Evolutionary conservation across 2,329 filamentous ascomycete species (phyloP), one percentile per base, ranked within the genome.

Genomic region (Fusarium ambrosium): DNA sequence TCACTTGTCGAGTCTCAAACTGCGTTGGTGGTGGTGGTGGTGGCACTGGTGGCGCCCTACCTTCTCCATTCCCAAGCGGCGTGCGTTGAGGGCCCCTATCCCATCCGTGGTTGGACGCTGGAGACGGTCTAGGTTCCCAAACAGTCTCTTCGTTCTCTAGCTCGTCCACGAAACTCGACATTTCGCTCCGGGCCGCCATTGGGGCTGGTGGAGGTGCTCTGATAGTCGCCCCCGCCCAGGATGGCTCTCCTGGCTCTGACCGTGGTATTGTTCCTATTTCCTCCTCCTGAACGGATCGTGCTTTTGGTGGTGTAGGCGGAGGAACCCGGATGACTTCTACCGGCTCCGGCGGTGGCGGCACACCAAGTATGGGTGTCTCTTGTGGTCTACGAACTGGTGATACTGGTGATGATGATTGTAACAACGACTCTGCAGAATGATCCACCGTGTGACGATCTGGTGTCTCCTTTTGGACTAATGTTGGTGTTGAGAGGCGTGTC

Each of bases 231-330:
- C 24, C 53, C 9, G 48, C 36, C 13, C 20, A 34, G 6, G 18
- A 24, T 11, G 56, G 62, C 20, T 75, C 68, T 64, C 62, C 70
- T 27, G 66, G 63, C 32, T 68, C 66, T 34, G 61, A 62, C 51
- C 67, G 55, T 34, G 65, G 61, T 48, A 63, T 70, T 66, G 59
- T 51, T 45, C 65, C 58, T 20, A 29, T 16, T 18, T 48, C 63
- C 16, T 45, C 63, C 36, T 43, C 62, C 27, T 53, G 53, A 20
- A 58, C 53, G 22, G 56, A 36, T 56, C 72, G 69, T 16, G 72
- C 56, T 37, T 75, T 75, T 58, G 72, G 72, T 11, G 72, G 72
- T 29, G 72, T 75, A 29, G 72, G 72, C 20, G 72, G 72, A 14
- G 70, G 72, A 36, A 64, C 63, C 9, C 56, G 60, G 14, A 62